A percentile compares a stretch with the other conserved stretches of the same genome.
Evolutionary conservation across 768 basidiomycete genomes (phyloP).

Genomic region (Termitomyces sp.): DNA sequence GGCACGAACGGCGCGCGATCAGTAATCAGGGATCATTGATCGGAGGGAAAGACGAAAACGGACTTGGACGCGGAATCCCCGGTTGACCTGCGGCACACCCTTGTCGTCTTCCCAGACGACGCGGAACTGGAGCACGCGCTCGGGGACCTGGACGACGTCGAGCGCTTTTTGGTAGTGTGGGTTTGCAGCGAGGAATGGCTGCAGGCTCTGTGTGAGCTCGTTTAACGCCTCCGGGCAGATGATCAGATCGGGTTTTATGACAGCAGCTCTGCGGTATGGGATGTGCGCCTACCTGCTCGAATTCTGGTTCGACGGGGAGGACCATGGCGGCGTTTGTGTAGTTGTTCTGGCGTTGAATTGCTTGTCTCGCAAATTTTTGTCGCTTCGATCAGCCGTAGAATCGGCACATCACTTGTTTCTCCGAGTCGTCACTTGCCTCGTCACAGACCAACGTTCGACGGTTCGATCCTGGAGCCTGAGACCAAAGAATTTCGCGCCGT

Average conservation of each 20-base stretch:
- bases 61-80: conserved; percentile 70
- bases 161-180: conserved; percentile 66
- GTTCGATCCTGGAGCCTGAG: too few species aligned
- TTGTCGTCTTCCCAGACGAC: conserved; percentile 75
- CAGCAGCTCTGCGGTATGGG: background rate
- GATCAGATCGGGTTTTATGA: background rate
- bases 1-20: conserved; percentile 8
- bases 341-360: background rate
- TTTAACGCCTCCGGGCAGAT: conserved; percentile 41
- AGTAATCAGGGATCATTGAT: background rate
- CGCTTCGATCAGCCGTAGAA: background rate
- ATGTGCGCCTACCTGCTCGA: conserved; percentile 42
- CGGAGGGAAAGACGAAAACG: conserved; percentile 16
- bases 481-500: too few species aligned
- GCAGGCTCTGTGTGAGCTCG: conserved; percentile 60
- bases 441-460: too few species aligned
- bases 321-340: conserved; percentile 24
- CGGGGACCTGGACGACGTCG: conserved; percentile 53
- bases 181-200: conserved; percentile 57
- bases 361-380: background rate
- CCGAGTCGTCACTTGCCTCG: background rate
- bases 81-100: conserved; percentile 59
- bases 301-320: conserved; percentile 58
- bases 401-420: background rate
- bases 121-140: conserved; percentile 60